Conservation (phyloP, 805 yeast species). For the Yamadazyma ubonensis region DNA sequence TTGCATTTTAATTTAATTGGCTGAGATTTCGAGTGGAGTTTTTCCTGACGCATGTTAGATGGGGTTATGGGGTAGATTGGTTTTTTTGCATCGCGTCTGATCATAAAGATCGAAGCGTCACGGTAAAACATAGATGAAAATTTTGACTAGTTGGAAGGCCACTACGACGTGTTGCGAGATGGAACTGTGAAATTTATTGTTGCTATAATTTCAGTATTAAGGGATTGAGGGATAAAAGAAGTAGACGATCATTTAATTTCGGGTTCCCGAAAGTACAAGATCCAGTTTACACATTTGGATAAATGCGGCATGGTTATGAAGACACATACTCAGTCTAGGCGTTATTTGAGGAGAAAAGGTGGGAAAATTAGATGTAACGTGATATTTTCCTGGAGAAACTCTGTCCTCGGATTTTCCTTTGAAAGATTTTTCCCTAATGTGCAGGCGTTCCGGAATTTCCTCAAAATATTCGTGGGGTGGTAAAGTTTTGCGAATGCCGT, state of each 20-base stretch:
- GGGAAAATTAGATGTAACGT: slow-evolving; percentile 5
- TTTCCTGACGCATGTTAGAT: not conserved
- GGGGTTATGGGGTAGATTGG: not conserved
- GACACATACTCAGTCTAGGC: not conserved
- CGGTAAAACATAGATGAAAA: too few species aligned
- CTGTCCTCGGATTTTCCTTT: slow-evolving; percentile 1
- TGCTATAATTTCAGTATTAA: too few species aligned
- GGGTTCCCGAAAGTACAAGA: too few species aligned
- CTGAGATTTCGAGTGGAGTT: slow-evolving; percentile 1
- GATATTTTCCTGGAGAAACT: slow-evolving; percentile 7
- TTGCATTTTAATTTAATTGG: not conserved
- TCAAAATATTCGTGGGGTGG: not conserved
- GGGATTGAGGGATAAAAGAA: too few species aligned
- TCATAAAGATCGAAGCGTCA: too few species aligned
- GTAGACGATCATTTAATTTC: too few species aligned
- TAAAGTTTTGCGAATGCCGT: not conserved
- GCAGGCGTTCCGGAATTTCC: slow-evolving; percentile 2
- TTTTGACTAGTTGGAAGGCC: too few species aligned
- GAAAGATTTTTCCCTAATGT: not conserved
- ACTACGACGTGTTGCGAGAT: too few species aligned
- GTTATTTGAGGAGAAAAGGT: not conserved
- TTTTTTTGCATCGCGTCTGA: not conserved
- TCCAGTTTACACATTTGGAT: too few species aligned
- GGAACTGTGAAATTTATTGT: too few species aligned
- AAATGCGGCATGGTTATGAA: not conserved